Evolutionary conservation across 2,329 filamentous ascomycete species (phyloP), one percentile per base, ranked within the genome.

Genomic region (Pestalotiopsis sp.): DNA sequence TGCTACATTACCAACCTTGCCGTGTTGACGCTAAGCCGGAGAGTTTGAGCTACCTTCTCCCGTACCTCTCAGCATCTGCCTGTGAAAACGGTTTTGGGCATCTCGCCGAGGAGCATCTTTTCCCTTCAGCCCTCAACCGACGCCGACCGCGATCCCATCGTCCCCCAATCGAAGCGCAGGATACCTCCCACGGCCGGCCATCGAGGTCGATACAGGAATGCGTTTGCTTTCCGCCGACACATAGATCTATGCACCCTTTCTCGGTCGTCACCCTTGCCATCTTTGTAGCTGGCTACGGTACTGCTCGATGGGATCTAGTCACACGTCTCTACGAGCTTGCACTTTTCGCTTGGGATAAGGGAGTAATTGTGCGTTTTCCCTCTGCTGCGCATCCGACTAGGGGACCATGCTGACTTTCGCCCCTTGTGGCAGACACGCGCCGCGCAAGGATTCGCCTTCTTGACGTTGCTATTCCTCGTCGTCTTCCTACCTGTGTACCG

Each of bases 261-360:
- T 98, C 95, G 71, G 86, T 95, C 81, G 89, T 98, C 81, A 97
- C 94, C 77, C 90, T 97, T 84, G 94, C 92, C 84, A 98, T 99
- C 85, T 99, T 99, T 86, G 92, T 98, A 87, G 95, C 96, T 84
- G 96, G 96, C 82, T 99, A 99, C 87, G 98, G 95, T 81, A 99
- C 96, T 83, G 96, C 96, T 79, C 92, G 96, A 86, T 99, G 96
- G 94, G 96, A 98, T 83, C 91, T 99, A 71, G 94, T 98, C 74
- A 98, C 95, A 75, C 91, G 94, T 76, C 88, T 98, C 76, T 97
- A 98, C 91, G 95, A 99, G 83, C 89, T 99, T 76, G 92, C 94
- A 74, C 92, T 97, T 73, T 99, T 98, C 81, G 96, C 97, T 74
- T 98, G 94, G 94, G 93, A 98, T 81, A 93, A 98, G 93, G 94